Percentiles rank a stretch among this genome's conserved stretches.
Evolutionary conservation across 768 basidiomycete genomes (phyloP).

Genomic region (Psilocybe cyanescens): DNA sequence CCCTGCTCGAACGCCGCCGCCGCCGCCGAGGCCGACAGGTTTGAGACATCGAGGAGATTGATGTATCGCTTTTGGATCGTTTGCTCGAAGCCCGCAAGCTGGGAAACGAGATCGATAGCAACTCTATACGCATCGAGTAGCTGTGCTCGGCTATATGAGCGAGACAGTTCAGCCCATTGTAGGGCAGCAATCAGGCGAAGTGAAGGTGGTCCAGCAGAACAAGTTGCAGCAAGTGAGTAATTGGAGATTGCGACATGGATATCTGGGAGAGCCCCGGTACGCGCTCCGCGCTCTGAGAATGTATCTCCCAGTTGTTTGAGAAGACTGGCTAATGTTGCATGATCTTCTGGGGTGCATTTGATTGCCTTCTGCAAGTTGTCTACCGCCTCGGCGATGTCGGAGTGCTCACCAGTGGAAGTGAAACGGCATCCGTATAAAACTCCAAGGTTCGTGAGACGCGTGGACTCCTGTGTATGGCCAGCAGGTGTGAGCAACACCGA

Average conservation of each 20-base stretch:
- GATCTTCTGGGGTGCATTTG: no score
- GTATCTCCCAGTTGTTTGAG: constrained; percentile 8
- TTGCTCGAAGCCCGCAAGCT: constrained; percentile 19
- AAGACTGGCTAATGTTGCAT: no score
- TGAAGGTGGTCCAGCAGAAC: neutral
- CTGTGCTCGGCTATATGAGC: neutral
- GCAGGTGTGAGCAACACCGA: neutral
- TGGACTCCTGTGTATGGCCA: no score
- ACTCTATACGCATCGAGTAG: constrained; percentile 13
- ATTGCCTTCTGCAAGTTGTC: no score
- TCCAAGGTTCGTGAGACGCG: no score
- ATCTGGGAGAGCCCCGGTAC: constrained; percentile 23
- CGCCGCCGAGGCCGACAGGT: constrained; percentile 1
- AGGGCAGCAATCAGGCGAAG: constrained; percentile 6
- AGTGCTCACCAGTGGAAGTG: no score
- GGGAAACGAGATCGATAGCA: constrained; percentile 21
- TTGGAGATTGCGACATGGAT: constrained; percentile 1
- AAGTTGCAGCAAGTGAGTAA: neutral
- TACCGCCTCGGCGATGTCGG: no score
- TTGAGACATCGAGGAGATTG: neutral
- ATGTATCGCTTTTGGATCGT: constrained; percentile 16
- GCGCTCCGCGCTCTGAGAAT: constrained; percentile 22
- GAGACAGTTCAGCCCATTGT: constrained; percentile 1
- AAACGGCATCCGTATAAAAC: no score
- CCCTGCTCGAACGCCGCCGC: constrained; percentile 7